Evolutionary conservation across 2,329 filamentous ascomycete genomes (phyloP).

Genomic region (Ilyonectria robusta): DNA sequence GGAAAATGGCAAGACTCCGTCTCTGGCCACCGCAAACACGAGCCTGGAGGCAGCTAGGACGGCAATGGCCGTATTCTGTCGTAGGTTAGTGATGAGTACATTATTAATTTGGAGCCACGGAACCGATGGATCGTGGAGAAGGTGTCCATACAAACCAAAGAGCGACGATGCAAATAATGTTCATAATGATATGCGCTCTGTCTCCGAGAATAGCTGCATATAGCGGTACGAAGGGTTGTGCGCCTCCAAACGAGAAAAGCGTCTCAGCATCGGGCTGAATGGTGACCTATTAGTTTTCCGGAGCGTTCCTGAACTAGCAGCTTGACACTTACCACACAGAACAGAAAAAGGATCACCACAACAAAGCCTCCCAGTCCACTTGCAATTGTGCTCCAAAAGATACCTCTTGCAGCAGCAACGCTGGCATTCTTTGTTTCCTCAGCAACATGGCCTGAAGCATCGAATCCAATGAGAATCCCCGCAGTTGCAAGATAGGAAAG

Average conservation of each 20-base stretch:
- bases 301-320: no score
- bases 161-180: conserved; percentile 66
- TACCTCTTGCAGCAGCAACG: conserved; percentile 68
- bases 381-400: conserved; percentile 72
- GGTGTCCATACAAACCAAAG: conserved; percentile 63
- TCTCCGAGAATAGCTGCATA: conserved; percentile 70
- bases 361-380: conserved; percentile 69
- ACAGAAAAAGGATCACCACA: conserved; percentile 71
- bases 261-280: conserved; percentile 66
- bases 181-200: conserved; percentile 73
- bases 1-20: conserved; percentile 72
- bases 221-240: conserved; percentile 71
- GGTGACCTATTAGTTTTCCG: neutral
- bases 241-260: conserved; percentile 66
- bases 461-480: conserved; percentile 72
- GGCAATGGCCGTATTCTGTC: conserved; percentile 70
- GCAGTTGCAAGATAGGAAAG: conserved; percentile 73
- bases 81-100: neutral
- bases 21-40: conserved; percentile 73
- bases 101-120: neutral
- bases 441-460: conserved; percentile 72
- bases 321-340: conserved; percentile 63
- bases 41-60: conserved; percentile 72
- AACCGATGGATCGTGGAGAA: neutral
- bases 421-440: conserved; percentile 73